Conservation (phyloP, 2,329 filamentous ascomycete species). For the Elsinoe australis region DNA sequence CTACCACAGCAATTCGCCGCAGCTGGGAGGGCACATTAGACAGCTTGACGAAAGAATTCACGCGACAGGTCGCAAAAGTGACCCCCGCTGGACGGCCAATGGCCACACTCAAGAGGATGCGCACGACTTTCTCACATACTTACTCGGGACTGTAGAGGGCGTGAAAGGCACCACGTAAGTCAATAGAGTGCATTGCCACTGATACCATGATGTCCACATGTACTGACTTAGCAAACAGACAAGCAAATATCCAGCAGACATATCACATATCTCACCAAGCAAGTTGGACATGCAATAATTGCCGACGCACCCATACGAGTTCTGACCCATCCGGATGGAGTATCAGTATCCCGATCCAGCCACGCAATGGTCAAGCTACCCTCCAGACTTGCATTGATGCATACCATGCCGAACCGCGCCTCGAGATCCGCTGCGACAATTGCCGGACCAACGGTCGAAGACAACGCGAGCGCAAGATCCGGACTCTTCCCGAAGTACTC, state of each 20-base stretch:
- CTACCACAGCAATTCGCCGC: slow-evolving; percentile 14
- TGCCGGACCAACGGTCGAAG: slow-evolving; percentile 18
- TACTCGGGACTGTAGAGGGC: slow-evolving; percentile 17
- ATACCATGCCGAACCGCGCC: slow-evolving; percentile 17
- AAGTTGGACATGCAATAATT: slow-evolving; percentile 19
- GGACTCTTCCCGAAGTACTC: slow-evolving; percentile 21
- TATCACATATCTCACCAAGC: slow-evolving; percentile 18
- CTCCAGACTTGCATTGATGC: slow-evolving; percentile 19
- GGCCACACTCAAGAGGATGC: slow-evolving; percentile 19
- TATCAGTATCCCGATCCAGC: slow-evolving; percentile 18
- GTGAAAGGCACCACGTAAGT: slow-evolving; percentile 14
- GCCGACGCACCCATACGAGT: slow-evolving; percentile 12
- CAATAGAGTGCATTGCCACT: neutral
- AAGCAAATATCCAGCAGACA: slow-evolving; percentile 12
- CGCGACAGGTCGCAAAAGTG: slow-evolving; percentile 16
- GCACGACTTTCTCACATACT: slow-evolving; percentile 19
- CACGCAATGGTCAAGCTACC: neutral
- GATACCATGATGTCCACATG: neutral
- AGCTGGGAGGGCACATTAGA: slow-evolving; percentile 8
- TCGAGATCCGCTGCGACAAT: slow-evolving; percentile 20
- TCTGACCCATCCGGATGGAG: slow-evolving; percentile 16
- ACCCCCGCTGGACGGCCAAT: slow-evolving; percentile 17
- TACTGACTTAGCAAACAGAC: no score
- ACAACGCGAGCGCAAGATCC: slow-evolving; percentile 15
- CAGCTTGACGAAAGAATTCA: slow-evolving; percentile 18